phyloP scores from a whole-genome alignment of 2,329 filamentous ascomycete species.

The Cryphonectria radicalis region DNA sequence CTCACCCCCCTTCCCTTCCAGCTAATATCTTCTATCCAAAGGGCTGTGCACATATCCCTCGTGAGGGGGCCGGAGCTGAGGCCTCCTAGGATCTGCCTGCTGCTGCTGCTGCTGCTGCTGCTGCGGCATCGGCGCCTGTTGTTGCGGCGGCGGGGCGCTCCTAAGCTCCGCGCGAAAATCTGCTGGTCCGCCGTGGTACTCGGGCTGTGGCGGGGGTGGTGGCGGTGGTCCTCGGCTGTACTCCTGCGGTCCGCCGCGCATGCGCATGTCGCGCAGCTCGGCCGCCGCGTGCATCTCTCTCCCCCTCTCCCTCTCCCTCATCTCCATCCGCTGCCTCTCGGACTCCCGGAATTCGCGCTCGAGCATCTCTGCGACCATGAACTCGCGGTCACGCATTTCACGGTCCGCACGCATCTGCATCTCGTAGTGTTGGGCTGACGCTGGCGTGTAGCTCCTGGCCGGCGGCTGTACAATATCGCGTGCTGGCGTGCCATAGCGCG shows the following conservation, averaged over 20 bases:
- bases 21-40: constrained; percentile 25
- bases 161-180: constrained; percentile 28
- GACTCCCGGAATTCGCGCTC: not conserved
- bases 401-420: constrained; percentile 20
- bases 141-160: constrained; percentile 14
- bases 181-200: constrained; percentile 15
- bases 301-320: not conserved
- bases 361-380: constrained; percentile 10
- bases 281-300: constrained; percentile 19
- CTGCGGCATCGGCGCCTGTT: not conserved
- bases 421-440: constrained; percentile 19
- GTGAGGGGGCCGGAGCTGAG: constrained; percentile 26
- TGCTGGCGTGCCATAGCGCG: constrained; percentile 26
- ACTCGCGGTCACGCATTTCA: constrained; percentile 4
- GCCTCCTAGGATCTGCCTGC: constrained; percentile 21
- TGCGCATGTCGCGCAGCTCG: constrained; percentile 25
- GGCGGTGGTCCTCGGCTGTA: constrained; percentile 16
- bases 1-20: too few species aligned
- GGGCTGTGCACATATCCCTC: constrained; percentile 25
- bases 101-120: constrained; percentile 8
- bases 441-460: constrained; percentile 25
- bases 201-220: constrained; percentile 19
- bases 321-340: constrained; percentile 14
- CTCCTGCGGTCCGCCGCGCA: constrained; percentile 14
- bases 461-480: constrained; percentile 22